Evolutionary conservation across 2,329 filamentous ascomycete species (phyloP).

Genomic region (Ascochyta koolunga): DNA sequence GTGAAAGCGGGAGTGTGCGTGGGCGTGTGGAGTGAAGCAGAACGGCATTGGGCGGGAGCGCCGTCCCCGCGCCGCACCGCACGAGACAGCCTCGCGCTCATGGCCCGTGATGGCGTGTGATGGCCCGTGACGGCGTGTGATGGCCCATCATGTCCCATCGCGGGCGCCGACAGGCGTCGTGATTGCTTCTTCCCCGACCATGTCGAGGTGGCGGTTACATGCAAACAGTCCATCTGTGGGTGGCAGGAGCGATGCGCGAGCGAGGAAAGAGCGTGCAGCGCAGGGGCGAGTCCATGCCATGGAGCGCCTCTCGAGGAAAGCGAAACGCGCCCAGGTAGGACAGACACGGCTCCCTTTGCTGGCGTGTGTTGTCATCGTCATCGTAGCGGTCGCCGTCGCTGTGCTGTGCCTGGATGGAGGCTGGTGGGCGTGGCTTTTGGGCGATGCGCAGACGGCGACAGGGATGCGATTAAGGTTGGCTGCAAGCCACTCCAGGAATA

Average conservation of each 20-base stretch:
- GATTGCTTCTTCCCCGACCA: conserved; percentile 21
- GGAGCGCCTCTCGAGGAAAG: conserved; percentile 16
- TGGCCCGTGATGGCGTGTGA: no score
- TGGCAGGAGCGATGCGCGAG: conserved; percentile 24
- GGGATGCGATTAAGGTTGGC: conserved; percentile 45
- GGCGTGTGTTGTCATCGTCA: conserved; percentile 16
- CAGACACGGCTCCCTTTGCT: conserved; percentile 25
- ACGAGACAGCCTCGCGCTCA: conserved; percentile 5
- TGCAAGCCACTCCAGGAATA: conserved; percentile 51
- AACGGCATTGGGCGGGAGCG: conserved; percentile 8
- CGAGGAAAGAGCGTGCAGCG: conserved; percentile 20
- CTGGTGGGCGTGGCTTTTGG: conserved; percentile 36
- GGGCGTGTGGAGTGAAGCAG: neutral
- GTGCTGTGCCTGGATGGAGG: conserved; percentile 31
- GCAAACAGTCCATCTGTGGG: conserved; percentile 26
- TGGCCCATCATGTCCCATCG: conserved; percentile 10
- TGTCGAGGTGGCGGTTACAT: conserved; percentile 16
- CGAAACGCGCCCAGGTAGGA: conserved; percentile 30
- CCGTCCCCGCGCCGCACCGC: neutral
- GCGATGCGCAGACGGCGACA: conserved; percentile 34
- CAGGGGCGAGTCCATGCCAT: conserved; percentile 15
- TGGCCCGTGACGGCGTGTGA: no score
- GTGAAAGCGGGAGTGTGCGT: no score
- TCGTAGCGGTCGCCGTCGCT: conserved; percentile 15
- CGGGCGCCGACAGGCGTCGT: conserved; percentile 1